Percentiles rank a stretch among this genome's conserved stretches.
phyloP scores from a whole-genome alignment of 2,329 filamentous ascomycete genomes.

The Coniochaeta sp. region DNA sequence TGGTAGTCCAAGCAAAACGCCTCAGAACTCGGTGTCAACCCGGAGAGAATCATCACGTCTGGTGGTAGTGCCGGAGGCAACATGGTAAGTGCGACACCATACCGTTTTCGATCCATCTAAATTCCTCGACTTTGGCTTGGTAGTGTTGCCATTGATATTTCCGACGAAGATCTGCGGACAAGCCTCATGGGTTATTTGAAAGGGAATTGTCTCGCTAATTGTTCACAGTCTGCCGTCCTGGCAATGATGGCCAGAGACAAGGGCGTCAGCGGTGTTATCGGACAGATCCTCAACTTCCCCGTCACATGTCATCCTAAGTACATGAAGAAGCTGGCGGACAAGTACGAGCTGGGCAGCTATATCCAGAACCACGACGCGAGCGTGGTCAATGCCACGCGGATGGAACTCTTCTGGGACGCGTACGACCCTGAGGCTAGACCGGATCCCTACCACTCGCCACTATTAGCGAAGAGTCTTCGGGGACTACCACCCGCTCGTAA shows the following conservation, averaged over 20 bases:
- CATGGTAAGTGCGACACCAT: slow-evolving; percentile 23
- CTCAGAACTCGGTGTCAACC: slow-evolving; percentile 24
- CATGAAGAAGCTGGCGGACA: slow-evolving; percentile 17
- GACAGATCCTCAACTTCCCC: slow-evolving; percentile 26
- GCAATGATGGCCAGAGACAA: slow-evolving; percentile 23
- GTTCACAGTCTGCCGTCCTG: neutral
- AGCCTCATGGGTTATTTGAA: neutral
- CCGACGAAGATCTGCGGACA: too few relatives aligned
- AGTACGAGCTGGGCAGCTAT: slow-evolving; percentile 27
- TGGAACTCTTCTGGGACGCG: slow-evolving; percentile 26
- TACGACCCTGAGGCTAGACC: slow-evolving; percentile 21
- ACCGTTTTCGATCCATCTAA: too few relatives aligned
- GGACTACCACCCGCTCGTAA: slow-evolving; percentile 24
- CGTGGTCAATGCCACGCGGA: slow-evolving; percentile 18
- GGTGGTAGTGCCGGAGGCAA: slow-evolving; percentile 44
- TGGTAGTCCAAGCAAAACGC: slow-evolving; percentile 37
- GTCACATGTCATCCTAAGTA: slow-evolving; percentile 27
- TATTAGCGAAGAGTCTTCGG: slow-evolving; percentile 22
- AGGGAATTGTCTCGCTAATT: neutral
- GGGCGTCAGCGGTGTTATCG: slow-evolving; percentile 22
- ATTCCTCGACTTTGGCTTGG: neutral
- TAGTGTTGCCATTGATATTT: neutral
- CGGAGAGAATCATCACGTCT: slow-evolving; percentile 32
- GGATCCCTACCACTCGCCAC: slow-evolving; percentile 21
- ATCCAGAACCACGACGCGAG: slow-evolving; percentile 22